Conservation (phyloP, 1,139 yeast genomes). For the Williopsis jadinii region DNA sequence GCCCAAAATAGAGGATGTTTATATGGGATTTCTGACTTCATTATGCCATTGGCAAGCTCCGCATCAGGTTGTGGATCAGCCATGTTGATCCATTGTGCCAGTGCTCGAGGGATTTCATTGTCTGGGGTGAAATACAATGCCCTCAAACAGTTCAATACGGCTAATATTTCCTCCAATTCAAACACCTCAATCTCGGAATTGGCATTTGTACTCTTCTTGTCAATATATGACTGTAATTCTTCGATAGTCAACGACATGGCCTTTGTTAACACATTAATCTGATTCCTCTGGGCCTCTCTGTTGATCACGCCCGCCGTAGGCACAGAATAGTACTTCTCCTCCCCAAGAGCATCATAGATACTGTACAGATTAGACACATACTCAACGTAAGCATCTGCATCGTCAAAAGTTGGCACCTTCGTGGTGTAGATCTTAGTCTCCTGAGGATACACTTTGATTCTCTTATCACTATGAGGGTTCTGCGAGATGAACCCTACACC, state of each 20-base stretch:
- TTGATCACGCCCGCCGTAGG: conserved; percentile 33
- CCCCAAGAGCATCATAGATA: conserved; percentile 31
- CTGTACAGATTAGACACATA: conserved; percentile 33
- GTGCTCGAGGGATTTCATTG: conserved; percentile 35
- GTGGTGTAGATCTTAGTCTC: conserved; percentile 33
- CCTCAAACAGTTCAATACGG: conserved; percentile 50
- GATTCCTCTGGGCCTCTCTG: conserved; percentile 26
- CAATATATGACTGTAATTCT: conserved; percentile 29
- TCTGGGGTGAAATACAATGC: conserved; percentile 45
- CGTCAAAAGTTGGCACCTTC: conserved; percentile 30
- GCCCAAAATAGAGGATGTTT: conserved; percentile 60
- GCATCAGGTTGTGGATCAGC: conserved; percentile 55
- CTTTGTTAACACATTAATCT: conserved; percentile 26
- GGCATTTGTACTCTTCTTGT: conserved; percentile 14
- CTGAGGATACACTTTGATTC: conserved; percentile 19
- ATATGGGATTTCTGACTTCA: conserved; percentile 36
- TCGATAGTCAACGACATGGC: conserved; percentile 28
- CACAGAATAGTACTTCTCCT: conserved; percentile 28
- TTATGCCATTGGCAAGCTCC: conserved; percentile 40
- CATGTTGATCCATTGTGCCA: conserved; percentile 55
- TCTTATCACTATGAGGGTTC: conserved; percentile 21
- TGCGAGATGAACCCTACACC: conserved; percentile 35
- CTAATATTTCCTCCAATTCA: conserved; percentile 40
- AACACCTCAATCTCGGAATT: conserved; percentile 23
- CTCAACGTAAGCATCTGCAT: conserved; percentile 28